Percentiles rank a stretch among this genome's conserved stretches.
phyloP scores from a whole-genome alignment of 768 basidiomycete species.

The Suillus subluteus region DNA sequence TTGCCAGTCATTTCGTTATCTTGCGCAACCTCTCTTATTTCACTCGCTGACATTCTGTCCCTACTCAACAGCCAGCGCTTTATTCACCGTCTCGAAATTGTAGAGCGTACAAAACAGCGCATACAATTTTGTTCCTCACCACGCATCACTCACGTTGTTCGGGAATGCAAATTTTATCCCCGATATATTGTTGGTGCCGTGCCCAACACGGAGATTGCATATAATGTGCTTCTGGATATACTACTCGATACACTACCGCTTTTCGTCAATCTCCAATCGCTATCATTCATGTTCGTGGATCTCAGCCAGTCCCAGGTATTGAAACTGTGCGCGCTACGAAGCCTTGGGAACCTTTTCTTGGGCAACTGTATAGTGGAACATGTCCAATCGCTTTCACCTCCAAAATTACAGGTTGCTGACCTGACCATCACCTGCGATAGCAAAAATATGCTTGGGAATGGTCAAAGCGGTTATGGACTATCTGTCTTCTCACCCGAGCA shows the following conservation, averaged over 20 bases:
- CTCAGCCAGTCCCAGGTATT: slow-evolving; percentile 2
- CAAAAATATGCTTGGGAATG: neutral
- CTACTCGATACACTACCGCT: slow-evolving; percentile 11
- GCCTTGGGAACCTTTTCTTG: slow-evolving; percentile 1
- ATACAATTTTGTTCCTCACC: slow-evolving; percentile 12
- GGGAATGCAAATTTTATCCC: slow-evolving; percentile 11
- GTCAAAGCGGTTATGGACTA: neutral
- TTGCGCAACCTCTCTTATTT: slow-evolving; percentile 14
- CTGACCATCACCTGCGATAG: slow-evolving; percentile 8
- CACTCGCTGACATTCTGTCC: slow-evolving; percentile 13
- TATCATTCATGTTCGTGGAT: slow-evolving; percentile 13
- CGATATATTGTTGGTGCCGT: slow-evolving; percentile 11
- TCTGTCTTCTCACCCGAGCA: slow-evolving; percentile 10
- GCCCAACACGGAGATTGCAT: neutral
- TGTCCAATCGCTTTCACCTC: neutral
- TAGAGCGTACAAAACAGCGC: slow-evolving; percentile 7
- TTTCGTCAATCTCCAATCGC: slow-evolving; percentile 10
- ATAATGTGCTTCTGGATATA: slow-evolving; percentile 1
- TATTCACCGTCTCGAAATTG: neutral
- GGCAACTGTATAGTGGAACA: slow-evolving; percentile 8
- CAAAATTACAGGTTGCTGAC: slow-evolving; percentile 1
- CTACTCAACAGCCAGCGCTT: slow-evolving; percentile 4
- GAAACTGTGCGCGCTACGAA: slow-evolving; percentile 9
- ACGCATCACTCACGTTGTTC: slow-evolving; percentile 10
- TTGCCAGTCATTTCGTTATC: slow-evolving; percentile 10